Evolutionary conservation across 1,284 basidiomycete species (phyloP).

Genomic region (Rhodofomes roseus): DNA sequence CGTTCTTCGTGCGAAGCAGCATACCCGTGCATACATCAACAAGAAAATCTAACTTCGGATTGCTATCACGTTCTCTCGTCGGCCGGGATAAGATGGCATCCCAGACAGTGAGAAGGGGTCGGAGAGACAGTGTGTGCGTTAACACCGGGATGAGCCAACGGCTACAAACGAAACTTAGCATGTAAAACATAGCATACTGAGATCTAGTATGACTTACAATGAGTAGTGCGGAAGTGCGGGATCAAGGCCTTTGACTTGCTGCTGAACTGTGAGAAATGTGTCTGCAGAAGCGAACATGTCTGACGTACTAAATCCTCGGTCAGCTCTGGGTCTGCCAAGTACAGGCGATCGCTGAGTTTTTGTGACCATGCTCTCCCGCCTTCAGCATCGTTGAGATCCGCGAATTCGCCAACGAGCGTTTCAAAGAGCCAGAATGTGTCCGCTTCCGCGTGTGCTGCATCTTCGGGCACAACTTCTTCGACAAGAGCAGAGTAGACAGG

Average conservation of each 20-base stretch:
- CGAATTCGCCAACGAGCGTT: slow-evolving; percentile 66
- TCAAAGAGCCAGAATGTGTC: slow-evolving; percentile 82
- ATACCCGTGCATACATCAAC: slow-evolving; percentile 67
- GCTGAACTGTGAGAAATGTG: background rate
- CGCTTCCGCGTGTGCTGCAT: slow-evolving; percentile 67
- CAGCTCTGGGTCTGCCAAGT: slow-evolving; percentile 64
- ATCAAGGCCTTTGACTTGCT: slow-evolving; percentile 63
- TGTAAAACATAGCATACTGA: background rate
- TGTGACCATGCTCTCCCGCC: slow-evolving; percentile 59
- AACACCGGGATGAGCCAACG: slow-evolving; percentile 75
- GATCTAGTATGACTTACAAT: slow-evolving; percentile 48
- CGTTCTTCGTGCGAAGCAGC: slow-evolving; percentile 52
- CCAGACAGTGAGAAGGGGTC: slow-evolving; percentile 61
- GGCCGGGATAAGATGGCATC: slow-evolving; percentile 64
- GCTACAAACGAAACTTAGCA: slow-evolving; percentile 33
- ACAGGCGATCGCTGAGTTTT: slow-evolving; percentile 57
- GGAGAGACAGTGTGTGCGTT: slow-evolving; percentile 64
- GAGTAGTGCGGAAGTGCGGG: slow-evolving; percentile 76
- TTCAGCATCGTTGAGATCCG: slow-evolving; percentile 66
- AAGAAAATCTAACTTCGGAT: slow-evolving; percentile 63
- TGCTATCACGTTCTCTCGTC: slow-evolving; percentile 47
- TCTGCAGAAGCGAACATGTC: too few species aligned
- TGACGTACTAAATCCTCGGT: slow-evolving; percentile 54
- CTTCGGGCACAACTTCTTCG: slow-evolving; percentile 58
- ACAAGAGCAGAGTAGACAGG: slow-evolving; percentile 62